phyloP scores from a whole-genome alignment of 2,329 filamentous ascomycete species.

The Fusarium udum region DNA sequence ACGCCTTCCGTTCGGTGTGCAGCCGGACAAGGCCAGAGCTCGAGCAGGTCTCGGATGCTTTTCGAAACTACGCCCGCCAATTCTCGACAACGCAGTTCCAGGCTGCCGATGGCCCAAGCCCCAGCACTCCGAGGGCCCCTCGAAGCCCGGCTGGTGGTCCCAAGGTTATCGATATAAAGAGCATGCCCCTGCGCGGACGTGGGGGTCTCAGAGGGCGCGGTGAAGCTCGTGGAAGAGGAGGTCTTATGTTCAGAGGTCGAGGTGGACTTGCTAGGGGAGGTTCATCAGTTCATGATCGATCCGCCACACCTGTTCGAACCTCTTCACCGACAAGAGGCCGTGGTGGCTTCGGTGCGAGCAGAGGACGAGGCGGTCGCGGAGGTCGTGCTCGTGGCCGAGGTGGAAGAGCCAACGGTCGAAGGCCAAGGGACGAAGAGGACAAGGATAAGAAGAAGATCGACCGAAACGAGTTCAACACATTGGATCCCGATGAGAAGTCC shows the following conservation, averaged over 20 bases:
- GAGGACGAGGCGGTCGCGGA: slow-evolving; percentile 33
- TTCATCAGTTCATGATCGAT: slow-evolving; percentile 17
- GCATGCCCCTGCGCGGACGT: slow-evolving; percentile 43
- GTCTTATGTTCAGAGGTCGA: slow-evolving; percentile 11
- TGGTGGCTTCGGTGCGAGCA: slow-evolving; percentile 20
- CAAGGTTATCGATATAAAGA: slow-evolving; percentile 53
- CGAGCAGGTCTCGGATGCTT: slow-evolving; percentile 44
- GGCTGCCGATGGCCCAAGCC: slow-evolving; percentile 42
- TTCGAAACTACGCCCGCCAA: slow-evolving; percentile 48
- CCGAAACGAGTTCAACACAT: slow-evolving; percentile 39
- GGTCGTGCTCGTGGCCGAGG: slow-evolving; percentile 30
- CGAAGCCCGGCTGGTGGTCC: slow-evolving; percentile 34
- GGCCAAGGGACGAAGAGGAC: slow-evolving; percentile 38
- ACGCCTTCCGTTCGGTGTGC: slow-evolving; percentile 51
- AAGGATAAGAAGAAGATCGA: slow-evolving; percentile 40
- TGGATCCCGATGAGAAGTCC: slow-evolving; percentile 48
- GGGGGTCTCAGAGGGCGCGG: slow-evolving; percentile 42
- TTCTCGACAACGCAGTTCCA: slow-evolving; percentile 53
- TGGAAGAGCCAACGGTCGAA: slow-evolving; percentile 22
- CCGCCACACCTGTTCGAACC: slow-evolving; percentile 13
- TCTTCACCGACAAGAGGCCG: slow-evolving; percentile 26
- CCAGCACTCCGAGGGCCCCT: slow-evolving; percentile 36
- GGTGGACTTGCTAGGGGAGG: slow-evolving; percentile 29
- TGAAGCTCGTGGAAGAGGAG: slow-evolving; percentile 23
- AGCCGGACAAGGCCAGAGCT: slow-evolving; percentile 49